A percentile compares a stretch with the other conserved stretches of the same genome.
Conservation (phyloP, 2,329 filamentous ascomycete species). For the Daldinia sp. region DNA sequence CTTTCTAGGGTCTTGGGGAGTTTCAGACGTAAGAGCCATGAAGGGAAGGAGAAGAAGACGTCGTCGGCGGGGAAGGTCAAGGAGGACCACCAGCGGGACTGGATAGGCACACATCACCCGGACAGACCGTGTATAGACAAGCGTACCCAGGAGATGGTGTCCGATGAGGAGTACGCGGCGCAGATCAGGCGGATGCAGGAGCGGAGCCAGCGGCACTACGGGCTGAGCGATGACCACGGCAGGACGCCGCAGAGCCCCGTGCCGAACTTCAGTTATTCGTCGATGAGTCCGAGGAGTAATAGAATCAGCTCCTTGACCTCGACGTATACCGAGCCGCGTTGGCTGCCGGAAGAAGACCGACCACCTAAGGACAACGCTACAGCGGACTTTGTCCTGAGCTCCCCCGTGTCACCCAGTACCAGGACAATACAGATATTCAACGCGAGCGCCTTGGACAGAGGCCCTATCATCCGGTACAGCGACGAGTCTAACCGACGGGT, state of each 20-base stretch:
- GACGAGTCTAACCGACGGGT: not conserved
- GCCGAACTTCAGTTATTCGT: slow-evolving; percentile 33
- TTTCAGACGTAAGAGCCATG: slow-evolving; percentile 24
- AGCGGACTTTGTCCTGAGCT: not conserved
- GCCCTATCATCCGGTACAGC: slow-evolving; percentile 20
- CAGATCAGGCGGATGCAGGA: slow-evolving; percentile 32
- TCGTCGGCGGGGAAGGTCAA: not conserved
- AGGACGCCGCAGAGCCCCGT: not conserved
- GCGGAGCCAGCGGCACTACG: slow-evolving; percentile 21
- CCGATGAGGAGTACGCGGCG: slow-evolving; percentile 29
- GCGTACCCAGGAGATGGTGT: slow-evolving; percentile 12
- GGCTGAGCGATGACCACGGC: not conserved
- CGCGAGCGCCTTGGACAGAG: slow-evolving; percentile 9
- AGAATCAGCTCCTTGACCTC: slow-evolving; percentile 1
- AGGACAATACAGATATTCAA: slow-evolving; percentile 27
- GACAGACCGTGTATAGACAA: slow-evolving; percentile 39
- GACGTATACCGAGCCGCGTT: not conserved
- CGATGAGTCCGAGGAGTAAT: slow-evolving; percentile 25
- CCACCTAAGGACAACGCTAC: not conserved
- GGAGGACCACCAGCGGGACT: slow-evolving; percentile 20
- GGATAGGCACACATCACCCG: slow-evolving; percentile 37
- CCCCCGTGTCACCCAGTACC: slow-evolving; percentile 16
- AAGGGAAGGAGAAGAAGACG: slow-evolving; percentile 14
- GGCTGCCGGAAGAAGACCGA: not conserved
- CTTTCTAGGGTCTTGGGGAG: slow-evolving; percentile 37